A percentile compares a stretch with the other conserved stretches of the same genome.
These are phyloP conservation scores for Apophysomyces variabilis DNA, from an alignment of 371 early-diverging fungal species.

Conservation along the genomic window DNA sequence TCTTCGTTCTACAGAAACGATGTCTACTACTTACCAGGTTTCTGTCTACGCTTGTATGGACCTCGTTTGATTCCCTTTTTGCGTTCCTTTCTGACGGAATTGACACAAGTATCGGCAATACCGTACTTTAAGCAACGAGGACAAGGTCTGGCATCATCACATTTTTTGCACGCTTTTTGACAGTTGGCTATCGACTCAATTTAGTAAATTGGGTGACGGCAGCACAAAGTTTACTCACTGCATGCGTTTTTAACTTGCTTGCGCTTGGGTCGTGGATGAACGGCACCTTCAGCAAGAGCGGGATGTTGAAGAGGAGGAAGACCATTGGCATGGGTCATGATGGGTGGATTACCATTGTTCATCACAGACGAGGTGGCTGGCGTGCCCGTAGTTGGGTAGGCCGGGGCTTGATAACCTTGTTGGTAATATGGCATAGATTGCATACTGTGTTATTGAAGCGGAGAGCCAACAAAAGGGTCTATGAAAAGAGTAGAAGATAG, in stretches of 20 bases:
- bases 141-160: slow-evolving; percentile 89
- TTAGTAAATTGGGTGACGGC: neutral
- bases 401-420: slow-evolving; percentile 10
- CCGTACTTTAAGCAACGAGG: slow-evolving; percentile 81
- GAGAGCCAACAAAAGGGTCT: slow-evolving; percentile 13
- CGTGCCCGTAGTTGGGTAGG: slow-evolving; percentile 3
- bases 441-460: slow-evolving; percentile 16
- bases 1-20: neutral
- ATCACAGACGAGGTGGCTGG: slow-evolving; percentile 11
- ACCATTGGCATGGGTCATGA: slow-evolving; percentile 11
- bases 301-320: slow-evolving; percentile 16
- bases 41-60: slow-evolving; percentile 75
- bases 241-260: slow-evolving; percentile 58
- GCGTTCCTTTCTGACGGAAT: slow-evolving; percentile 84
- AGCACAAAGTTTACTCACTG: slow-evolving; percentile 37
- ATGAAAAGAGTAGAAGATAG: neutral
- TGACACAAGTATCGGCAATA: slow-evolving; percentile 74
- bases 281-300: neutral
- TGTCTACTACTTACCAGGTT: slow-evolving; percentile 17
- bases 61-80: slow-evolving; percentile 86
- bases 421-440: slow-evolving; percentile 15
- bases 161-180: slow-evolving; percentile 93
- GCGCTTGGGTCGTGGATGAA: slow-evolving; percentile 29
- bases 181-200: slow-evolving; percentile 70
- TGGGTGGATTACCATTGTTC: slow-evolving; percentile 9